Evolutionary conservation across 768 basidiomycete species (phyloP).

Genomic region (Pisolithus microcarpus): DNA sequence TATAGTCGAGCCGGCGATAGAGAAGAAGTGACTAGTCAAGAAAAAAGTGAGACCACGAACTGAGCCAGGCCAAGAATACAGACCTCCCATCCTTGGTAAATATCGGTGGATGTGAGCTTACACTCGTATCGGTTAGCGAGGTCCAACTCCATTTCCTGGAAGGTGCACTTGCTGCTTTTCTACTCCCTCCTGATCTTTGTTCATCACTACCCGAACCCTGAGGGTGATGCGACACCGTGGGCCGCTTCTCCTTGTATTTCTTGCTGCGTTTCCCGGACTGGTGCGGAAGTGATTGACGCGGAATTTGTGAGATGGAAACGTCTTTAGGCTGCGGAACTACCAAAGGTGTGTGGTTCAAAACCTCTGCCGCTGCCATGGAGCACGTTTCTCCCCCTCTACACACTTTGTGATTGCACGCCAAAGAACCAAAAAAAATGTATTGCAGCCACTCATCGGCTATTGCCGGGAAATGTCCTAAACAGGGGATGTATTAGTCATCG

Average conservation of each 20-base stretch:
- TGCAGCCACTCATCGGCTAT: slow-evolving; percentile 7
- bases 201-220: slow-evolving; percentile 10
- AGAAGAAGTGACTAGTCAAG: slow-evolving; percentile 74
- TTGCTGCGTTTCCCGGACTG: slow-evolving; percentile 22
- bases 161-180: slow-evolving; percentile 1
- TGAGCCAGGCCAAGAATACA: slow-evolving; percentile 12
- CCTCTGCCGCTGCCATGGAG: slow-evolving; percentile 12
- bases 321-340: slow-evolving; percentile 32
- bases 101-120: slow-evolving; percentile 60
- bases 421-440: slow-evolving; percentile 2
- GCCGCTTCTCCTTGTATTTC: slow-evolving; percentile 44
- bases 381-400: background rate
- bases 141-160: slow-evolving; percentile 49
- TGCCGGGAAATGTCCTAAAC: background rate
- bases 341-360: slow-evolving; percentile 10
- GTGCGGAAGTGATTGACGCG: slow-evolving; percentile 12
- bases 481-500: too few species aligned
- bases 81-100: slow-evolving; percentile 89
- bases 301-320: slow-evolving; percentile 26
- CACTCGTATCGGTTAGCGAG: slow-evolving; percentile 59
- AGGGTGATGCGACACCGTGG: slow-evolving; percentile 13
- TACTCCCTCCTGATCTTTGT: slow-evolving; percentile 1
- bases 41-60: slow-evolving; percentile 7
- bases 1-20: slow-evolving; percentile 71
- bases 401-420: background rate